Percentiles rank a stretch among this genome's conserved stretches.
These are phyloP conservation scores for Boletales sp. DNA, from an alignment of 768 basidiomycete species.

Conservation along the genomic window DNA sequence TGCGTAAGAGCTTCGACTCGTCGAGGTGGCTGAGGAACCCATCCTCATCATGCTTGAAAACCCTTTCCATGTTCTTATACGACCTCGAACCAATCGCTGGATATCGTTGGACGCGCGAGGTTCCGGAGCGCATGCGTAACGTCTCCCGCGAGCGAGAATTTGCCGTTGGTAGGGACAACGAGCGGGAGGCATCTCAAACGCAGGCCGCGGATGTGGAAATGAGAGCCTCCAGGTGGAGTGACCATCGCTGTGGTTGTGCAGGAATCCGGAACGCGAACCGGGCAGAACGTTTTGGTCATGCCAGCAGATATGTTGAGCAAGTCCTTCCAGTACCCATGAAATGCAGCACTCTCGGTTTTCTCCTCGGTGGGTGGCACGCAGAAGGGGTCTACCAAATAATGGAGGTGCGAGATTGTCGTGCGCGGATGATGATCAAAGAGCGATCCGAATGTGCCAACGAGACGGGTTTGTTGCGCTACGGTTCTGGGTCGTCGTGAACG, in stretches of 20 bases:
- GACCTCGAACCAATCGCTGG: conserved; percentile 50
- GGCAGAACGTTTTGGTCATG: conserved; percentile 27
- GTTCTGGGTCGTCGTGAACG: too few species aligned
- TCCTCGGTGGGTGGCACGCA: conserved; percentile 28
- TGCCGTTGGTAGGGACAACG: conserved; percentile 59
- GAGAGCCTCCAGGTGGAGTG: too few species aligned
- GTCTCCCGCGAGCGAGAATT: conserved; percentile 56
- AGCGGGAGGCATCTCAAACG: conserved; percentile 38
- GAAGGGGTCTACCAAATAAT: conserved; percentile 48
- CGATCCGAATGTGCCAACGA: conserved; percentile 72
- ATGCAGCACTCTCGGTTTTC: conserved; percentile 5
- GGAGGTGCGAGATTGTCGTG: conserved; percentile 63
- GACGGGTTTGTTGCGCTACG: too few species aligned
- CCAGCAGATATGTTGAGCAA: conserved; percentile 61
- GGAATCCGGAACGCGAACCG: conserved; percentile 16
- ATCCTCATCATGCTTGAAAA: conserved; percentile 54
- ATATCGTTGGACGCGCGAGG: conserved; percentile 54
- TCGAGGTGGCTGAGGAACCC: conserved; percentile 58
- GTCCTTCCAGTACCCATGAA: conserved; percentile 77
- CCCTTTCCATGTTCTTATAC: conserved; percentile 47
- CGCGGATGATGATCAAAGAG: conserved; percentile 64
- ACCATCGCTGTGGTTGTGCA: conserved; percentile 22
- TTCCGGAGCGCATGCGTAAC: conserved; percentile 46
- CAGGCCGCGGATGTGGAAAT: too few species aligned
- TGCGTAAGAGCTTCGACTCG: conserved; percentile 8